Base-by-base conservation (phyloP, 805 yeast genomes). In the Nematodospora valgi region DNA sequence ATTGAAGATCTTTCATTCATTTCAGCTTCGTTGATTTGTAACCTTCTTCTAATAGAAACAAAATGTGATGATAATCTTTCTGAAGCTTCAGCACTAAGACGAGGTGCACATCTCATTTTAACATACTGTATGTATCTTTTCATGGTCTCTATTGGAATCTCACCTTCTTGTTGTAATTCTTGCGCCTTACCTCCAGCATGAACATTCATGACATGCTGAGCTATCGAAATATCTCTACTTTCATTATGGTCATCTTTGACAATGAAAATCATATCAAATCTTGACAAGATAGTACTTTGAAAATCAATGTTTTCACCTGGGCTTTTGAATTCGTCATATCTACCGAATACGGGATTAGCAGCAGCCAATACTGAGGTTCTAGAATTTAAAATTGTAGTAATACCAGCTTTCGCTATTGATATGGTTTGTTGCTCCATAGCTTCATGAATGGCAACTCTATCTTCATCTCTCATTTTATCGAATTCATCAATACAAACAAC, bases 341-440 rank as follows among this genome's bases (percentile, higher is more conserved):
- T 76, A 41, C 99, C 99, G 59, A 84, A 93, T 26, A 88, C 79
- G 3, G 99, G 99, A 62, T 93, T 93, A 6, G 98, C 98, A 16
- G 98, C 98, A 0, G 98, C 98, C 30, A 93, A 69, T 4, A 93
- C 98, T 23, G 95, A 82, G 0, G 98, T 93, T 63, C 99, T 76
- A 3, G 98, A 93, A 61, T 93, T 93, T 48, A 93, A 72, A 37
- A 93, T 89, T 0, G 99, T 93, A 2, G 98, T 93, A 48, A 93
- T 93, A 59, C 99, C 99, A 7, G 99, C 99, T 59, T 93, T 93
- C 21, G 99, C 98, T 58, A 93, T 89, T 10, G 98, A 91, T 40
- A 93, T 93, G 0, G 98, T 93, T 63, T 93, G 99, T 62, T 93
- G 99, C 67, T 93, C 99, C 99, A 93, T 93, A 9, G 98, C 98